phyloP scores from a whole-genome alignment of 164 flowering plant genomes.

The Vitis labrusca region DNA sequence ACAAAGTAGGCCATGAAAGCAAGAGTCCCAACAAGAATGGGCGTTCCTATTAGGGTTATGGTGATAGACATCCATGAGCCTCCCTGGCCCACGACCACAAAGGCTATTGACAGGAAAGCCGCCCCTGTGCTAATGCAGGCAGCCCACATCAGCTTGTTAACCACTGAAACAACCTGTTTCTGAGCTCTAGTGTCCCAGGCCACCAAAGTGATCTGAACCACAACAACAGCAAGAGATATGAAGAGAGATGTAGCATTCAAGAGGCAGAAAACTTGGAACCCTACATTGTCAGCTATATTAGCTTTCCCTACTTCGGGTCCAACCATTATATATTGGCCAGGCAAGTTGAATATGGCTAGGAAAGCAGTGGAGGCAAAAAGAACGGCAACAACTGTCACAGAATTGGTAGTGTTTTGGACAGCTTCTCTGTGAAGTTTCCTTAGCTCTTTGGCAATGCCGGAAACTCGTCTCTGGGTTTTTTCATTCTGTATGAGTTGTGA shows the following conservation, averaged over 20 bases:
- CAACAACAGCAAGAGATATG: slow-evolving; percentile 89
- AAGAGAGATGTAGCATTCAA: slow-evolving; percentile 81
- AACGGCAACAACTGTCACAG: slow-evolving; percentile 85
- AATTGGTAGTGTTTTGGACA: slow-evolving; percentile 89
- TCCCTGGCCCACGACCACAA: slow-evolving; percentile 67
- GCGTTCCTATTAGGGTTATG: slow-evolving; percentile 61
- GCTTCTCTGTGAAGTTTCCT: slow-evolving; percentile 92
- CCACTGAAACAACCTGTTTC: slow-evolving; percentile 74
- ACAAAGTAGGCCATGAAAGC: slow-evolving; percentile 86
- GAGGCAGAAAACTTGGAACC: slow-evolving; percentile 73
- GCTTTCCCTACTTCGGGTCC: slow-evolving; percentile 65
- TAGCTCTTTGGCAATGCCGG: slow-evolving; percentile 87
- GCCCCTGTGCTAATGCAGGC: slow-evolving; percentile 89
- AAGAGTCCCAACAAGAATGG: slow-evolving; percentile 76
- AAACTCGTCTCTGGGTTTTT: slow-evolving; percentile 69
- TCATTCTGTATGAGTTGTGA: slow-evolving; percentile 81
- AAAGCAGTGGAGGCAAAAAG: slow-evolving; percentile 93
- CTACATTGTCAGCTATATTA: slow-evolving; percentile 42
- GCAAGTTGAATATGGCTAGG: slow-evolving; percentile 85
- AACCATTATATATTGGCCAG: slow-evolving; percentile 56
- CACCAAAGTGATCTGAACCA: slow-evolving; percentile 89
- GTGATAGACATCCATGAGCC: slow-evolving; percentile 79
- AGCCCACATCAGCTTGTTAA: slow-evolving; percentile 96
- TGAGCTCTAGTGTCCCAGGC: slow-evolving; percentile 97
- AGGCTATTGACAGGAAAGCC: slow-evolving; percentile 75